Conservation (phyloP, 2,329 filamentous ascomycete genomes). For the Cercospora sp. region DNA sequence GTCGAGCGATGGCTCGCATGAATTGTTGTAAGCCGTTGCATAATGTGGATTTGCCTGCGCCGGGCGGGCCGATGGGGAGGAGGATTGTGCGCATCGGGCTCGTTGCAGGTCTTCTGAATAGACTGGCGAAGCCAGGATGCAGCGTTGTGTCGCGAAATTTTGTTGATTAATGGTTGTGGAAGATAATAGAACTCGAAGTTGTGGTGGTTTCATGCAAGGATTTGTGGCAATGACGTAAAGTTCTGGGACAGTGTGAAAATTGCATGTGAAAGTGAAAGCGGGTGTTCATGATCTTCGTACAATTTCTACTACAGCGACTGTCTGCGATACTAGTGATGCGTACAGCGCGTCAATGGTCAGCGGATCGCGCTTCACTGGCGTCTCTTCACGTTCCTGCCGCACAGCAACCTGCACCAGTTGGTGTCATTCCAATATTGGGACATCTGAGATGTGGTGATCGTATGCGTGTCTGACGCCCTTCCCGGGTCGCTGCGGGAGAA, state of each 20-base stretch:
- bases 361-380: not conserved
- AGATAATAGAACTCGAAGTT: not conserved
- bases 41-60: conserved; percentile 94
- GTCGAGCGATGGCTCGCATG: conserved; percentile 89
- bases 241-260: not conserved
- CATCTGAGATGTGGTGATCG: not conserved
- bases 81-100: conserved; percentile 31
- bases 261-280: not conserved
- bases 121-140: not conserved
- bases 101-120: too few species aligned
- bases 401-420: not conserved
- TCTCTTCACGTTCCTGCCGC: not conserved
- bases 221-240: conserved; percentile 2
- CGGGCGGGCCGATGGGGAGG: conserved; percentile 70
- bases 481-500: not conserved
- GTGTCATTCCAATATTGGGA: not conserved
- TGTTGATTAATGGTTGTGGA: not conserved
- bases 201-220: conserved; percentile 1
- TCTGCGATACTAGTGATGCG: not conserved
- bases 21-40: conserved; percentile 99
- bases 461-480: not conserved
- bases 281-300: not conserved
- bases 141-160: not conserved
- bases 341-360: not conserved
- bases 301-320: not conserved